A percentile compares a stretch with the other conserved stretches of the same genome.
Conservation (phyloP, 73 alveolate species). For the Stentor coeruleus region DNA sequence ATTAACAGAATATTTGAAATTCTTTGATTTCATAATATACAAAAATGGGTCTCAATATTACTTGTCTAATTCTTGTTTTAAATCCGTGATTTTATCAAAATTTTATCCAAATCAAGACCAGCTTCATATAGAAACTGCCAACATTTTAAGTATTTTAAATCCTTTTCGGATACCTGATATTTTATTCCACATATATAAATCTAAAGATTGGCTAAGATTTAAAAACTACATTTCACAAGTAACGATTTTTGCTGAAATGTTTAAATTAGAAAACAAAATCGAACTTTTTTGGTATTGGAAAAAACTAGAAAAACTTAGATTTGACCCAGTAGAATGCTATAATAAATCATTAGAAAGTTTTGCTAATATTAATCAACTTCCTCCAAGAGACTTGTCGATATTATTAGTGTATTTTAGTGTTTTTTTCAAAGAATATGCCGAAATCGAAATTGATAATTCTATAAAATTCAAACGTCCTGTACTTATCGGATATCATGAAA, state of each 20-base stretch:
- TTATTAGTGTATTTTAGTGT: constrained; percentile 39
- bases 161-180: constrained; percentile 38
- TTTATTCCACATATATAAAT: constrained; percentile 26
- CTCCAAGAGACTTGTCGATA: constrained; percentile 41
- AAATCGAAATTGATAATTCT: constrained; percentile 35
- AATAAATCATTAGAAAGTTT: constrained; percentile 53
- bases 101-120: neutral
- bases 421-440: constrained; percentile 56
- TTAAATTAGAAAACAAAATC: constrained; percentile 38
- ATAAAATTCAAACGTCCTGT: constrained; percentile 51
- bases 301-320: constrained; percentile 34
- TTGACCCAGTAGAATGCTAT: constrained; percentile 58
- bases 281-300: constrained; percentile 49
- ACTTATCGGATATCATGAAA: constrained; percentile 36
- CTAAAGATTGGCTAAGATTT: constrained; percentile 46
- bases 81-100: neutral
- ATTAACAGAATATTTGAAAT: neutral
- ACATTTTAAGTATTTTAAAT: constrained; percentile 32
- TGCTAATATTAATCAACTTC: constrained; percentile 35
- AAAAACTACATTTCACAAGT: constrained; percentile 46
- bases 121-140: constrained; percentile 21
- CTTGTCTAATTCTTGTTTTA: neutral
- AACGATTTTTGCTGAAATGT: constrained; percentile 48
- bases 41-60: neutral
- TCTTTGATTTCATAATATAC: neutral